Base-by-base conservation (phyloP, 2,329 filamentous ascomycete species). In the Epichloe hybrida region DNA sequence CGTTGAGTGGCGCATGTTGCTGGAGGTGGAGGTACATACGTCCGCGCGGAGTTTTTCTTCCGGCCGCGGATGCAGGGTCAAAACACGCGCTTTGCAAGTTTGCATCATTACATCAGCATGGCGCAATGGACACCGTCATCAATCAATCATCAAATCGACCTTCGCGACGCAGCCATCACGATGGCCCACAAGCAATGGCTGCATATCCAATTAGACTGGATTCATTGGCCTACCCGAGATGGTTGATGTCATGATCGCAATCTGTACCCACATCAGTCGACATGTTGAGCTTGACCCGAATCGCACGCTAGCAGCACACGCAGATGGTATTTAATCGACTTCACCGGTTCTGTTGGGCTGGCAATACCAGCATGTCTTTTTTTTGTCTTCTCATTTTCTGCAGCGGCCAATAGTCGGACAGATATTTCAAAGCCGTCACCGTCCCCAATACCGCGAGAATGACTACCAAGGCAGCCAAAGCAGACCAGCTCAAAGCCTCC, bases 401-500 rank as follows among this genome's bases (percentile, higher is more conserved):
- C 12, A 13, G 17, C 21, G 20, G 20, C 39, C 47, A 23, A 48
- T 52, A 23, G 12, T 35, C 15, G 17, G 35, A 21, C 21, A 46
- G 8, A 36, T 15, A 40, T 37, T 41, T n/a, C 42, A 15, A 45
- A 42, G 27, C 27, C 17, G 23, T 15, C 38, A 12, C 12, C 2
- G n/a, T 31, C 41, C 7, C 6, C 21, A 46, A 15, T 12, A 34
- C 15, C 13, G 40, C 35, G 23, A 44, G 9, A 34, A 69, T 68
- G 60, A 70, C 71, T 39, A 61, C 66, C 46, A 58, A 61, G 52
- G 64, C 58, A 55, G 69, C 72, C 55, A 88, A 89, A 72, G 60
- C 77, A 27, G 71, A 73, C 15, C 81, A 89, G 59, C 70, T 90
- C 46, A 64, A 72, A 27, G 66, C 68, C 40, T 70, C 81, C 54